These are phyloP conservation scores for Apiospora arundinis DNA, from an alignment of 2,329 filamentous ascomycete species.

Conservation along the genomic window DNA sequence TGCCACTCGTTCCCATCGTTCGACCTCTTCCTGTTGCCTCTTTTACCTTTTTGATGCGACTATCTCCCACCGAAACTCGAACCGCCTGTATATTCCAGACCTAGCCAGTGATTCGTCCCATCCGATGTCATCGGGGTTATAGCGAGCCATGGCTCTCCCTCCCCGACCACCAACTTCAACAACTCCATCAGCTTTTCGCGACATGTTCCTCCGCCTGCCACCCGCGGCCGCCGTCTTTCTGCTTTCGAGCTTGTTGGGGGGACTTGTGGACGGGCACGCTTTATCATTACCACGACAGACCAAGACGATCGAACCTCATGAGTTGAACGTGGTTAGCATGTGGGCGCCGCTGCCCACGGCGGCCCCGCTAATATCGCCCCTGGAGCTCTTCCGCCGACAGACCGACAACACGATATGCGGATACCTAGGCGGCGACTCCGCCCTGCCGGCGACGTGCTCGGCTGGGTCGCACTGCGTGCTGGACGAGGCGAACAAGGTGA, in stretches of 20 bases:
- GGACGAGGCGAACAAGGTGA: conserved; percentile 53
- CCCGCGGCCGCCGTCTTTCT: conserved; percentile 43
- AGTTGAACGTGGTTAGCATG: conserved; percentile 45
- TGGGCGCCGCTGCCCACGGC: conserved; percentile 51
- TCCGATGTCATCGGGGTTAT: conserved; percentile 16
- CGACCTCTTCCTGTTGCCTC: background rate
- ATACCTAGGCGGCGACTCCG: conserved; percentile 59
- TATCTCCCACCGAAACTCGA: background rate
- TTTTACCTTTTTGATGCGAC: conserved; percentile 9
- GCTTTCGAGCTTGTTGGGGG: conserved; percentile 40
- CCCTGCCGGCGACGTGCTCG: conserved; percentile 62
- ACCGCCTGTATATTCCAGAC: background rate
- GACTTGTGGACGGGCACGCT: conserved; percentile 43
- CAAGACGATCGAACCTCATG: conserved; percentile 42
- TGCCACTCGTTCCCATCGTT: background rate
- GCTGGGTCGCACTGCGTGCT: conserved; percentile 65
- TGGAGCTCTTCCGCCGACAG: conserved; percentile 48
- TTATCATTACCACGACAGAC: conserved; percentile 44
- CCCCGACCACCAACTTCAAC: conserved; percentile 14
- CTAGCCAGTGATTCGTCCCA: background rate
- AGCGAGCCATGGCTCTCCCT: conserved; percentile 36
- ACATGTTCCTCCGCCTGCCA: conserved; percentile 45
- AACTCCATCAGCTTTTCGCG: conserved; percentile 32
- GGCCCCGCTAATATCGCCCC: conserved; percentile 42
- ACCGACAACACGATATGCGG: conserved; percentile 62